A percentile compares a stretch with the other conserved stretches of the same genome.
phyloP scores from a whole-genome alignment of 2,329 filamentous ascomycete species.

The Colletotrichum noveboracense region DNA sequence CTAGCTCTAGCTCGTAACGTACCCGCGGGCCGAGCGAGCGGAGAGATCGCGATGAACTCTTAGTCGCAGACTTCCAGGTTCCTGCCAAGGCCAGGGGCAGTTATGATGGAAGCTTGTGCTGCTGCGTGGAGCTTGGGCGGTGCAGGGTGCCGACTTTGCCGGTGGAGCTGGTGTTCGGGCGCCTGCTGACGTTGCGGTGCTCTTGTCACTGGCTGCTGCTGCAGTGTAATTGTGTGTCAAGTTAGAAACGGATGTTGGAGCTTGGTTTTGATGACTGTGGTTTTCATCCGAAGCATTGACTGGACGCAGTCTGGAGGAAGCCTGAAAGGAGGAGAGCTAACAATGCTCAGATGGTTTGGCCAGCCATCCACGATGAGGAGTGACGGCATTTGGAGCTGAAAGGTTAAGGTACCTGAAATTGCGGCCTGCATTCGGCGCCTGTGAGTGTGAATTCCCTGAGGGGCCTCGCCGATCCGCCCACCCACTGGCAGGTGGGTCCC shows the following conservation, averaged over 20 bases:
- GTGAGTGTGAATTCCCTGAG: background rate
- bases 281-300: background rate
- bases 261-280: background rate
- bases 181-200: background rate
- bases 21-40: constrained; percentile 4
- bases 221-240: background rate
- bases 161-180: background rate
- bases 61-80: background rate
- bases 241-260: background rate
- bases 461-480: constrained; percentile 7
- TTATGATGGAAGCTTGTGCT: background rate
- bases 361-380: background rate
- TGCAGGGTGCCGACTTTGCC: constrained; percentile 20
- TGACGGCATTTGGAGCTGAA: constrained; percentile 8
- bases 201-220: background rate
- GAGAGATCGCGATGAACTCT: background rate
- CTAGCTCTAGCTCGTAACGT: background rate
- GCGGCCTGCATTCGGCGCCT: background rate
- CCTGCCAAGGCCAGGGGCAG: constrained; percentile 9
- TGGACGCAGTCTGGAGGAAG: background rate
- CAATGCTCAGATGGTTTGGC: background rate
- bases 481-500: constrained; percentile 5
- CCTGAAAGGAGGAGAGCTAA: background rate
- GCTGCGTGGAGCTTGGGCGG: background rate
- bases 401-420: background rate